phyloP scores from a whole-genome alignment of 345 rosid species.

The Sonneratia alba region DNA sequence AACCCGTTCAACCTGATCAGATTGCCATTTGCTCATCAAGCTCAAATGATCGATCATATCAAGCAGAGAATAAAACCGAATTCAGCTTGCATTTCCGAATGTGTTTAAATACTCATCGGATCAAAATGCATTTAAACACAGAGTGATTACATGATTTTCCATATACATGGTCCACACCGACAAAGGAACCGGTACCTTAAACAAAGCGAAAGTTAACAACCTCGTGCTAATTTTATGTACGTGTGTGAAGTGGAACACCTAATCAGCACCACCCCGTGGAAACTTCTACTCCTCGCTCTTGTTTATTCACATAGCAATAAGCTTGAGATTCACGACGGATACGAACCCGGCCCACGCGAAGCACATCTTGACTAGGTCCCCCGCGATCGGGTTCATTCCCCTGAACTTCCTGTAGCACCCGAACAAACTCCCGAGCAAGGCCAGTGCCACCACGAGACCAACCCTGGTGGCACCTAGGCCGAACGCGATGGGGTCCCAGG shows the following conservation, averaged over 20 bases:
- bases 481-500: conserved; percentile 51
- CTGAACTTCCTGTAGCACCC: conserved; percentile 50
- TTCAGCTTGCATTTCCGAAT: too few relatives aligned
- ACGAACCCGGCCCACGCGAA: conserved; percentile 66
- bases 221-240: neutral
- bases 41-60: too few relatives aligned
- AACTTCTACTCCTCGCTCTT: neutral
- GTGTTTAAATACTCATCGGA: too few relatives aligned
- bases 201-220: too few relatives aligned
- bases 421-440: conserved; percentile 31
- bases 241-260: neutral
- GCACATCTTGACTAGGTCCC: conserved; percentile 63
- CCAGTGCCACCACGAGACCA: conserved; percentile 39
- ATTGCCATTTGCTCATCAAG: too few relatives aligned
- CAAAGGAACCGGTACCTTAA: too few relatives aligned
- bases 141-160: too few relatives aligned
- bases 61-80: too few relatives aligned
- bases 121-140: too few relatives aligned
- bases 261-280: too few relatives aligned
- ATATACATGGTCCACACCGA: too few relatives aligned
- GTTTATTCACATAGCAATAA: conserved; percentile 15
- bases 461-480: conserved; percentile 31
- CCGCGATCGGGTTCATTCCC: conserved; percentile 54
- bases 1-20: too few relatives aligned
- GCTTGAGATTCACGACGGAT: conserved; percentile 52